phyloP scores from a whole-genome alignment of 768 basidiomycete genomes.

The Mycena galopus region DNA sequence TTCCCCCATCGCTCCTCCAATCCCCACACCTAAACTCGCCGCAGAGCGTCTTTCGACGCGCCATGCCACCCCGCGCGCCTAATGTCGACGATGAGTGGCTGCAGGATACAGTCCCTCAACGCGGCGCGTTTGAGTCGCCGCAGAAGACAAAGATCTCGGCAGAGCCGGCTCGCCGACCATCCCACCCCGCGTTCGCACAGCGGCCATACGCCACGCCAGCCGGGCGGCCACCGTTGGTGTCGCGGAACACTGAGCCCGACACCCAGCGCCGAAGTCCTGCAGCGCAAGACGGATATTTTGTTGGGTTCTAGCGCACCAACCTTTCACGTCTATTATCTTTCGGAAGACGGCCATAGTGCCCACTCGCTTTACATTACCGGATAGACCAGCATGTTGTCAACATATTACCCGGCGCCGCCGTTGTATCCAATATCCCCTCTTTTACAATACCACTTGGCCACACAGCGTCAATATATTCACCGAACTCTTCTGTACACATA shows the following conservation, averaged over 20 bases:
- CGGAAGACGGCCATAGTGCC: constrained; percentile 1
- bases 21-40: constrained; percentile 69
- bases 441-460: constrained; percentile 7
- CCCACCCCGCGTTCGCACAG: background rate
- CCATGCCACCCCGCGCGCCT: constrained; percentile 52
- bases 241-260: constrained; percentile 14
- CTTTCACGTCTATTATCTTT: background rate
- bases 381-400: constrained; percentile 32
- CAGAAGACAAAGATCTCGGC: constrained; percentile 17
- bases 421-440: background rate
- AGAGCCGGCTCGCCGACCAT: constrained; percentile 17
- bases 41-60: constrained; percentile 61
- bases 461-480: constrained; percentile 21
- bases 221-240: constrained; percentile 2
- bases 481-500: constrained; percentile 11
- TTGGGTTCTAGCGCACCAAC: constrained; percentile 10
- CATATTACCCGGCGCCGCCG: constrained; percentile 11
- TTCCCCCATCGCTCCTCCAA: constrained; percentile 69
- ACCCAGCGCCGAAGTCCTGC: background rate
- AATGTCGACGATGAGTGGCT: constrained; percentile 73
- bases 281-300: constrained; percentile 30
- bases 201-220: constrained; percentile 1
- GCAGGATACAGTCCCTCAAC: constrained; percentile 70
- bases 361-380: constrained; percentile 25
- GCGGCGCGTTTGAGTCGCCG: constrained; percentile 28